A percentile compares a stretch with the other conserved stretches of the same genome.
Conservation (phyloP, 106 monocot genomes). For the Dioscorea alata region DNA sequence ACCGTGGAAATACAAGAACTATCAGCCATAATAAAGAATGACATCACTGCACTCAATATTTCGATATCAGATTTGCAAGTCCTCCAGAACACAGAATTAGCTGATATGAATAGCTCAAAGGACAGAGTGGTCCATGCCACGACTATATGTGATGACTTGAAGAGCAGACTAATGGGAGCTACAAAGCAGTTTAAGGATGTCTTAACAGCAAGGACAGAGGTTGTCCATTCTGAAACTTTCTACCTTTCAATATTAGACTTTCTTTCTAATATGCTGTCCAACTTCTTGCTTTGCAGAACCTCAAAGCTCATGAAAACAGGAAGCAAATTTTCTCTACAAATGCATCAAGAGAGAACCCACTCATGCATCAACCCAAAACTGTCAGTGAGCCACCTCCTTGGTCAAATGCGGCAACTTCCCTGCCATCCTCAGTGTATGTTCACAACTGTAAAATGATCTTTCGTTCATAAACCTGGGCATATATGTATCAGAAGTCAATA, state of each 20-base stretch:
- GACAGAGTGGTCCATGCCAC: conserved; percentile 23
- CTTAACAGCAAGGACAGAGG: conserved; percentile 26
- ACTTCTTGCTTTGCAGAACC: conserved; percentile 12
- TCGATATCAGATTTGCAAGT: conserved; percentile 24
- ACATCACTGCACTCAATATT: conserved; percentile 14
- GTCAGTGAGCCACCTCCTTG: conserved; percentile 21
- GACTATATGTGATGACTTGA: conserved; percentile 31
- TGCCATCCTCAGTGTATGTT: conserved; percentile 16
- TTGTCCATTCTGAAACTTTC: background rate
- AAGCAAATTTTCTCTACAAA: conserved; percentile 29
- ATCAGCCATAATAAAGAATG: conserved; percentile 22
- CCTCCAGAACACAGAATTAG: conserved; percentile 22
- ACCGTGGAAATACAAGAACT: conserved; percentile 26
- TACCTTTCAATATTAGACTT: background rate
- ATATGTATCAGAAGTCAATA: too few species aligned
- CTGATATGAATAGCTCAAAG: conserved; percentile 6
- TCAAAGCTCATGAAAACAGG: conserved; percentile 26
- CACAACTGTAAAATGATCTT: too few species aligned
- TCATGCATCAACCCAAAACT: conserved; percentile 7
- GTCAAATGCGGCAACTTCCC: conserved; percentile 12
- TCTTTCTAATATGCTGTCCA: background rate
- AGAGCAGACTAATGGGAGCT: conserved; percentile 19
- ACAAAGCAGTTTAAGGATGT: conserved; percentile 30
- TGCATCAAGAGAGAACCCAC: conserved; percentile 12
- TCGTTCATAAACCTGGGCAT: too few species aligned